Base-by-base conservation (phyloP, 768 basidiomycete species). In the Hericium alpestre region DNA sequence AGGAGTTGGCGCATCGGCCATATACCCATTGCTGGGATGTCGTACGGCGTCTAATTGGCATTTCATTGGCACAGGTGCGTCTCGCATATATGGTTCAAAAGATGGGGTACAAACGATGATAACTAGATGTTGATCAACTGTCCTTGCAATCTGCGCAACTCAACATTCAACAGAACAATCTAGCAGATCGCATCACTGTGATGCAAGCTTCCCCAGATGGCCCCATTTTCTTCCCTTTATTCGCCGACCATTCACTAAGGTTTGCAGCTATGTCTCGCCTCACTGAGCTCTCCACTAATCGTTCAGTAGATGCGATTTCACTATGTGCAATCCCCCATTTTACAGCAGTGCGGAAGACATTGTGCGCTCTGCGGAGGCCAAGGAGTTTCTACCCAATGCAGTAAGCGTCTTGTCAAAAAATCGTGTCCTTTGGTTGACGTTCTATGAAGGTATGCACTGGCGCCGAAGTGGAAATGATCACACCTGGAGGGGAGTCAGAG, bases 311-410 rank as follows among this genome's bases (percentile, higher is more conserved):
- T 82, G 84, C 64, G 81, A 87, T 57, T 92, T 95, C 61, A 82
- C 84, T 0, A 91, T 98, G 83, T 97, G 94, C 71, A 99, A 98
- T 68, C 95, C 95, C 0, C 95, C 95, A 0, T 99, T 99, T 70
- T 98, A 96, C 65, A 67, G 74, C n/a, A 88, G 83, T 56, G 65
- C 68, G 0, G 80, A 83, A 32, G 95, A 98, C 57, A 77, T 93
- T 8, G 61, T 64, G 0, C 65, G 69, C 2, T 83, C 82, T 1
- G 79, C 82, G 0, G 76, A 77, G 18, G 71, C 72, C 6, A 97
- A 98, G 64, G 80, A 80, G 50, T 67, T 74, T 13, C 73, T 71
- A 6, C 87, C 95, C 0, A 83, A 74, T 62, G 87, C 89, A 1
- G 93, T 93, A 64, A 48, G 81, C 71, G 16, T 13, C 39, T 48